Evolutionary conservation across 2,329 filamentous ascomycete genomes (phyloP).

Genomic region (Dichotomopilus funicola): DNA sequence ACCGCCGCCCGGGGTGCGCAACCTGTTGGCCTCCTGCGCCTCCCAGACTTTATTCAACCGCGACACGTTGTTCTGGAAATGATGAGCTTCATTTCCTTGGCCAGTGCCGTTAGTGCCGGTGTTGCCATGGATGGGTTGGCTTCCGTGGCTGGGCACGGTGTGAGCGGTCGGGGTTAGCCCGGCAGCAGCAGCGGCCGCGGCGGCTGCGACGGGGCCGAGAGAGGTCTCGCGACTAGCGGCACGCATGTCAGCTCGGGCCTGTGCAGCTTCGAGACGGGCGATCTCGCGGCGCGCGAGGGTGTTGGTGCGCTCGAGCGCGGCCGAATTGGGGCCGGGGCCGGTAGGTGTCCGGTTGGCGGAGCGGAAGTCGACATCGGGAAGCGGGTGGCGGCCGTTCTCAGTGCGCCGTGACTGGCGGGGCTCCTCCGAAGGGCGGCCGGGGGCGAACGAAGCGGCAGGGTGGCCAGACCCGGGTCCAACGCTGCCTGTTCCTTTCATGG

Average conservation of each 20-base stretch:
- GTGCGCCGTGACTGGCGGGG: slow-evolving; percentile 6
- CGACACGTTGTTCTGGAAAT: slow-evolving; percentile 38
- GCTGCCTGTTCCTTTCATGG: slow-evolving; percentile 17
- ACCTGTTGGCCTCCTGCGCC: slow-evolving; percentile 43
- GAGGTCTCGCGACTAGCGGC: slow-evolving; percentile 35
- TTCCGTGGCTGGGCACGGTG: slow-evolving; percentile 16
- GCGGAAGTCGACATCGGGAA: slow-evolving; percentile 32
- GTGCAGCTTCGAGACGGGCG: slow-evolving; percentile 44
- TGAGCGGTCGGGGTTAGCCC: background rate
- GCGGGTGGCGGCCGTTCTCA: slow-evolving; percentile 26
- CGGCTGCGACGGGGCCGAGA: slow-evolving; percentile 19
- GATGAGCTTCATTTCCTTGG: background rate
- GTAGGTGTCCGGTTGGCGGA: slow-evolving; percentile 27
- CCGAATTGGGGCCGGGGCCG: slow-evolving; percentile 24
- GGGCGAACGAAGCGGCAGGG: background rate
- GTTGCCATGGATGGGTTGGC: slow-evolving; percentile 7
- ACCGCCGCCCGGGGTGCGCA: slow-evolving; percentile 28
- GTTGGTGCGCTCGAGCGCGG: slow-evolving; percentile 42
- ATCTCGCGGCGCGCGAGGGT: slow-evolving; percentile 46
- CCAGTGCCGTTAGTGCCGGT: background rate
- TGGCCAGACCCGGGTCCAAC: slow-evolving; percentile 9
- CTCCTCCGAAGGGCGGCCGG: slow-evolving; percentile 9
- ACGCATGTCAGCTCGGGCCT: slow-evolving; percentile 45
- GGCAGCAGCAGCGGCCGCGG: background rate
- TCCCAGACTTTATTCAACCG: slow-evolving; percentile 52